Evolutionary conservation across 225 moss, liverwort and hornwort genomes (phyloP), one percentile per base, ranked within the genome.

Genomic region (Rhytidiadelphus loreus): DNA sequence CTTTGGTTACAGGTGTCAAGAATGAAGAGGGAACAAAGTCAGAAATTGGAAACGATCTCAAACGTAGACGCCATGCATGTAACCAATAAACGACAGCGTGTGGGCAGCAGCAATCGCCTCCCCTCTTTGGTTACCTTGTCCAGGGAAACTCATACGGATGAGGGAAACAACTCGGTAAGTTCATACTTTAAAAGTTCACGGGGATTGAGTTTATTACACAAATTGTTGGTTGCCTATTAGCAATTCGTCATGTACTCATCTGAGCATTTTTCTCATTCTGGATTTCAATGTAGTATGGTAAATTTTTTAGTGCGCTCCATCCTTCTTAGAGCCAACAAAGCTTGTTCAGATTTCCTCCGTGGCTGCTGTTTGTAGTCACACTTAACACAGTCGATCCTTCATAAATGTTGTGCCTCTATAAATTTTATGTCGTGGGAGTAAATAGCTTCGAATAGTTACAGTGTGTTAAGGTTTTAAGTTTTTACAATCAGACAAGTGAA

Each of bases 71-170:
- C 41, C n/a, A 80, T 92, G 90, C 90, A 89, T 77, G 80, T 79
- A 55, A 76, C 82, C 14, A 92, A 80, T 68, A 96, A 96, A 91
- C 91, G 95, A 78, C 93, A 92, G 35, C 90, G 92, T 86, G 89
- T 91, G 66, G 84, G 89, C 69, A 92, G 86, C 88, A 84, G 77
- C 89, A 92, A 89, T 89, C 77, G 87, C 55, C 82, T 81, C 33
- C 90, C 85, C 56, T 77, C 58, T 81, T 80, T 86, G 77, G 62
- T 81, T 78, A 75, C 80, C 70, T 75, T 77, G 81, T 83, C 79
- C 39, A 76, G 50, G 60, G 82, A 88, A 89, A 41, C 44, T 82
- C 85, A 82, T 61, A 77, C 77, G 70, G 86, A 93, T 55, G 86
- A 90, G 44, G 80, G 62, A 73, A 86, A 68, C 58, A 81, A 81